These are phyloP conservation scores for Fusarium ramigenum DNA, from an alignment of 2,329 filamentous ascomycete genomes.

Conservation along the genomic window DNA sequence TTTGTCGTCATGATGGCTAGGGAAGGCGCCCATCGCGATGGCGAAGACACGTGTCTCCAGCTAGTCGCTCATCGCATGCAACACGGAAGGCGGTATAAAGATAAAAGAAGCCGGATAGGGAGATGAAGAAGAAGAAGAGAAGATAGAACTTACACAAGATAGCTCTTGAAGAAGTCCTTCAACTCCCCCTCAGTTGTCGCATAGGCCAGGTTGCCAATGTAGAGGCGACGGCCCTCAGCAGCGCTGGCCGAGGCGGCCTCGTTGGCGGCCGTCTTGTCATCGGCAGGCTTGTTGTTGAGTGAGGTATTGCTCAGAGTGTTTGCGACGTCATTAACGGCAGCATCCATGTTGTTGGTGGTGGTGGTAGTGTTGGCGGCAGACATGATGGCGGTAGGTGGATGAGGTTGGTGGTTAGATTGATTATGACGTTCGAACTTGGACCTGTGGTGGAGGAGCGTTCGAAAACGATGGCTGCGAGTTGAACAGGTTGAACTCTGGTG, in stretches of 20 bases:
- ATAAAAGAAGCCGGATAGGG: background rate
- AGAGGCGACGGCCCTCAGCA: conserved; percentile 98
- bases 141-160: conserved; percentile 86
- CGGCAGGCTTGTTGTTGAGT: conserved; percentile 62
- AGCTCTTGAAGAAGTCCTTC: conserved; percentile 99
- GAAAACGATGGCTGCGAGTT: conserved; percentile 52
- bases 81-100: background rate
- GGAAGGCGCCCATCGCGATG: conserved; percentile 21
- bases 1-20: conserved; percentile 9
- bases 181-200: conserved; percentile 99
- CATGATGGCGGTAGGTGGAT: conserved; percentile 72
- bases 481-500: conserved; percentile 72
- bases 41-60: conserved; percentile 42
- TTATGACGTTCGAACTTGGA: conserved; percentile 57
- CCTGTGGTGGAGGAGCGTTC: conserved; percentile 55
- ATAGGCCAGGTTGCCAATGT: conserved; percentile 99
- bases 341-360: conserved; percentile 58
- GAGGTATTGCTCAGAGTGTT: conserved; percentile 77
- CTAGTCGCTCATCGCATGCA: background rate
- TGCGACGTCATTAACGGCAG: conserved; percentile 81
- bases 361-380: conserved; percentile 65
- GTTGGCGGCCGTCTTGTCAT: conserved; percentile 72
- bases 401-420: conserved; percentile 54
- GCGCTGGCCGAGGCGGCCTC: conserved; percentile 96
- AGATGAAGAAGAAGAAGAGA: background rate